A percentile compares a stretch with the other conserved stretches of the same genome.
These are phyloP conservation scores for Fusarium sp. DNA, from an alignment of 2,329 filamentous ascomycete species.

Conservation along the genomic window DNA sequence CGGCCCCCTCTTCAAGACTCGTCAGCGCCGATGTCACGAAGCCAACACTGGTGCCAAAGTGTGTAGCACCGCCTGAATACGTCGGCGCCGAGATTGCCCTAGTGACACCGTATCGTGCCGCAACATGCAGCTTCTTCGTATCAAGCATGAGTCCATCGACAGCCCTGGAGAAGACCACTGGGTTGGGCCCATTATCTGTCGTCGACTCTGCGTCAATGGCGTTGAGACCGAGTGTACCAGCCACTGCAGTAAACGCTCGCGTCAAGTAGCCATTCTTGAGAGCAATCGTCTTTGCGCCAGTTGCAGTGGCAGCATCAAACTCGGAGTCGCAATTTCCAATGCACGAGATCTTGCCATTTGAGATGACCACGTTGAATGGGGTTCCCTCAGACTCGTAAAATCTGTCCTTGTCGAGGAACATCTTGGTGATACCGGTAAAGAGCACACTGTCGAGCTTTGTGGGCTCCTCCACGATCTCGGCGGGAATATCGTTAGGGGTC, in stretches of 20 bases:
- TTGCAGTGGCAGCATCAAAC: slow-evolving; percentile 51
- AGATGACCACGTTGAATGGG: slow-evolving; percentile 63
- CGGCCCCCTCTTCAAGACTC: slow-evolving; percentile 59
- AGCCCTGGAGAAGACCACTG: slow-evolving; percentile 66
- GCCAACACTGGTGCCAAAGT: slow-evolving; percentile 69
- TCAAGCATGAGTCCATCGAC: slow-evolving; percentile 68
- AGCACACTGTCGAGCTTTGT: slow-evolving; percentile 56
- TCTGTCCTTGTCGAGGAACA: slow-evolving; percentile 62
- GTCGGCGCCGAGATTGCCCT: slow-evolving; percentile 68
- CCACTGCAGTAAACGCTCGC: slow-evolving; percentile 70
- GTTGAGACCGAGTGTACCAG: slow-evolving; percentile 70
- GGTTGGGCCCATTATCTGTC: slow-evolving; percentile 64
- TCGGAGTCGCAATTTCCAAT: slow-evolving; percentile 65
- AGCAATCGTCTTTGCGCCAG: slow-evolving; percentile 55
- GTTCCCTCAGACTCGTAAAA: slow-evolving; percentile 48
- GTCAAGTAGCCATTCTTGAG: slow-evolving; percentile 72
- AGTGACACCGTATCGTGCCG: slow-evolving; percentile 68
- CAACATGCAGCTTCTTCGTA: slow-evolving; percentile 66
- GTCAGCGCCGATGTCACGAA: slow-evolving; percentile 65
- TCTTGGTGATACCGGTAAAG: slow-evolving; percentile 67
- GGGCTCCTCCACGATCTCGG: slow-evolving; percentile 57
- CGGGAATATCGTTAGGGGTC: slow-evolving; percentile 56
- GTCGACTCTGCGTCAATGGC: slow-evolving; percentile 70
- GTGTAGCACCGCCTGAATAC: slow-evolving; percentile 55
- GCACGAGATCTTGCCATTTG: slow-evolving; percentile 67